Conservation (phyloP, 1,139 yeast species). For the Taphrina deformans region DNA sequence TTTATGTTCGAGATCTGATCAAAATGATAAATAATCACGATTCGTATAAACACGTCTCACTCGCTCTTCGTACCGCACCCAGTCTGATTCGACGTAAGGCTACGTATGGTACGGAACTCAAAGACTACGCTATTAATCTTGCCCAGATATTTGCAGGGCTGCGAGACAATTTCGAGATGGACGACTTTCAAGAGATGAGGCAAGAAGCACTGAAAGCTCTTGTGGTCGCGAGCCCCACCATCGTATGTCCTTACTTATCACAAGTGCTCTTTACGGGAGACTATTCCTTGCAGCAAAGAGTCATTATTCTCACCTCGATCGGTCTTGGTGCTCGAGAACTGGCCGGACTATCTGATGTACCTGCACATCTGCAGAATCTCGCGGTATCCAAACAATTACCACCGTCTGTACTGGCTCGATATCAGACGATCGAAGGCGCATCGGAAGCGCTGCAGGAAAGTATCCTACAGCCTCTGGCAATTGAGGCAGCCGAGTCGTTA, state of each 20-base stretch:
- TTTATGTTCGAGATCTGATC: constrained; percentile 23
- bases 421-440: background rate
- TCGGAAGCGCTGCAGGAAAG: constrained; percentile 1
- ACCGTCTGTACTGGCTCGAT: background rate
- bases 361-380: background rate
- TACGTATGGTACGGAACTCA: constrained; percentile 21
- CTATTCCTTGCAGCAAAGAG: constrained; percentile 24
- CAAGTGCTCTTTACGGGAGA: constrained; percentile 19
- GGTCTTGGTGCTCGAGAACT: constrained; percentile 15
- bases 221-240: constrained; percentile 13
- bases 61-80: constrained; percentile 14
- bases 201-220: constrained; percentile 20
- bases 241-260: constrained; percentile 17
- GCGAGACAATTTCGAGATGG: constrained; percentile 29
- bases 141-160: constrained; percentile 23
- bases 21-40: constrained; percentile 19
- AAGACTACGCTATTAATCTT: constrained; percentile 13
- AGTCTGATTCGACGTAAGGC: constrained; percentile 13
- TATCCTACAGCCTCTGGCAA: constrained; percentile 8
- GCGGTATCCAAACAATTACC: constrained; percentile 3
- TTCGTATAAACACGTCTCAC: constrained; percentile 4
- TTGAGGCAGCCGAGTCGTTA: constrained; percentile 12
- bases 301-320: constrained; percentile 17
- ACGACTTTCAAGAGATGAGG: constrained; percentile 13
- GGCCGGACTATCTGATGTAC: constrained; percentile 1